Conservation (phyloP, 352 stramenopile species). For the Phytophthora multivora region DNA sequence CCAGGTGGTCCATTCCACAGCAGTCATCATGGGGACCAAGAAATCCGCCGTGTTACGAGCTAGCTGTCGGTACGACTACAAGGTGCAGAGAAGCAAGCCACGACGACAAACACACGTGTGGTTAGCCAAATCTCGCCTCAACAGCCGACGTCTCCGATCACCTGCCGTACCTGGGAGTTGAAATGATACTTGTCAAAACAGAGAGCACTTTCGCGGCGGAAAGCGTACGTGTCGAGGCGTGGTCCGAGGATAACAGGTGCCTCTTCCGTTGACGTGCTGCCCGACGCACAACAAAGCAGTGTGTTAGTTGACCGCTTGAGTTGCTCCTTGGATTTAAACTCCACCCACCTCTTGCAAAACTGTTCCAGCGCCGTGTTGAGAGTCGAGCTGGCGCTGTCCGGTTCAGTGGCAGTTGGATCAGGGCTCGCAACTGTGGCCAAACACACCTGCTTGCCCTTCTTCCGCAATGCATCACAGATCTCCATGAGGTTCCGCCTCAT, state of each 20-base stretch:
- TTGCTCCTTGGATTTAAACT: neutral
- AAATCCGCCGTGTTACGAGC: slow-evolving; percentile 79
- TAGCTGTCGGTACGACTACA: slow-evolving; percentile 77
- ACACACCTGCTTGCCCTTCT: slow-evolving; percentile 85
- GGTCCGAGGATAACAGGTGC: slow-evolving; percentile 69
- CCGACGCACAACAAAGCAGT: neutral
- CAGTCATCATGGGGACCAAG: slow-evolving; percentile 81
- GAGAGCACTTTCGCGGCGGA: slow-evolving; percentile 61
- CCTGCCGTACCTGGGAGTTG: slow-evolving; percentile 70
- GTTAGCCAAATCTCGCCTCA: neutral
- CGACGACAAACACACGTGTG: neutral
- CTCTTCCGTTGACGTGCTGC: slow-evolving; percentile 70
- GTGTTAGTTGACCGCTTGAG: slow-evolving; percentile 12
- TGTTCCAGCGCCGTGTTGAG: slow-evolving; percentile 76
- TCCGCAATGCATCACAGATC: slow-evolving; percentile 79
- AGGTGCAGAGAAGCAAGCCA: slow-evolving; percentile 13
- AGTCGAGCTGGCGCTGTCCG: slow-evolving; percentile 33
- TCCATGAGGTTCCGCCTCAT: slow-evolving; percentile 69
- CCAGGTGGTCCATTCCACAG: slow-evolving; percentile 84
- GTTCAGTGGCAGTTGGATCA: slow-evolving; percentile 40
- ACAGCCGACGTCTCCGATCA: neutral
- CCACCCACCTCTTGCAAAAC: slow-evolving; percentile 70
- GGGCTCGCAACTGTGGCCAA: slow-evolving; percentile 63
- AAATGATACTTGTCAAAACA: slow-evolving; percentile 81
- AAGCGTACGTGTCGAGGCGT: slow-evolving; percentile 75